These are phyloP conservation scores for Hericium alpestre DNA, from an alignment of 768 basidiomycete genomes.

Conservation along the genomic window DNA sequence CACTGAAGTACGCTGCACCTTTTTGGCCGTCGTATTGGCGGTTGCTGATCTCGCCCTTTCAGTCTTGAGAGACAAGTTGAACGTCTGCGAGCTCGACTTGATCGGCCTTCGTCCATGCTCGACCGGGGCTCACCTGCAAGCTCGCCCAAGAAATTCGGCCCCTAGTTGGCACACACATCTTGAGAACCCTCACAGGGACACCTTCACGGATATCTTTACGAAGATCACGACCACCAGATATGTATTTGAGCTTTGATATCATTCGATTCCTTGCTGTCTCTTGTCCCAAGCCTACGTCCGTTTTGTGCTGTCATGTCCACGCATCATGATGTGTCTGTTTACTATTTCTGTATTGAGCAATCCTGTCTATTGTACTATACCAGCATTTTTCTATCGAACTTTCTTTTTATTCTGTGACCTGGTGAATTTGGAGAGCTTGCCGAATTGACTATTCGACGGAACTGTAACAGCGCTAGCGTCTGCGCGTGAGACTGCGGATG, in stretches of 20 bases:
- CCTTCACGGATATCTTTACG: not conserved
- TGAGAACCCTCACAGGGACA: not conserved
- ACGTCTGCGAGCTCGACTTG: not conserved
- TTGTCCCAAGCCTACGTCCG: not conserved
- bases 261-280: not conserved
- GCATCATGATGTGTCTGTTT: not conserved
- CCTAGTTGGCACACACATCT: not conserved
- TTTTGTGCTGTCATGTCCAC: not conserved
- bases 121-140: conserved; percentile 1
- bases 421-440: too few species aligned
- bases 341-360: not conserved
- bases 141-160: not conserved
- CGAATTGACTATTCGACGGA: too few species aligned
- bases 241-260: not conserved
- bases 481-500: too few species aligned
- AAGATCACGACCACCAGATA: not conserved
- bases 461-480: too few species aligned
- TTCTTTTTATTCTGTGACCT: too few species aligned
- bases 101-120: not conserved
- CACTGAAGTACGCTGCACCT: conserved; percentile 42
- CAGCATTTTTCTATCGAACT: too few species aligned
- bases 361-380: not conserved
- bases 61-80: not conserved
- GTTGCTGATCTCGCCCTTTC: not conserved
- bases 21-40: not conserved